Evolutionary conservation across 2,329 filamentous ascomycete species (phyloP).

Genomic region (Chaetomiaceae sp.): DNA sequence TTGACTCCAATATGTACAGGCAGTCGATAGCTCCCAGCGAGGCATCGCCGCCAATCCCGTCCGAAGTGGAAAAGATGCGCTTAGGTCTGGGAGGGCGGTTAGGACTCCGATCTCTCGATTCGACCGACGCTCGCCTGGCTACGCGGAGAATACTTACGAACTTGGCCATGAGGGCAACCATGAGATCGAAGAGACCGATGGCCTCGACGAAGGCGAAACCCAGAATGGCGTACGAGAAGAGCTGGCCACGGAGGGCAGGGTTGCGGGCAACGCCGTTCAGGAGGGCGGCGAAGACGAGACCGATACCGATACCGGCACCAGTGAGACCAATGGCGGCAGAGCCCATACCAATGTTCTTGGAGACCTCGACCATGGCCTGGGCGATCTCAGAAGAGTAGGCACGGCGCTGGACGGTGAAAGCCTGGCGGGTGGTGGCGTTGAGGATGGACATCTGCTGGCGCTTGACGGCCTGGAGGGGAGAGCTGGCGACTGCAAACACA

Average conservation of each 20-base stretch:
- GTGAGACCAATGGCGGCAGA: conserved; percentile 86
- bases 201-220: conserved; percentile 94
- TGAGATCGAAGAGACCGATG: conserved; percentile 83
- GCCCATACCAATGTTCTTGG: conserved; percentile 87
- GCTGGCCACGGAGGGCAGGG: conserved; percentile 89
- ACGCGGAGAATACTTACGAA: conserved; percentile 57
- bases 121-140: not conserved
- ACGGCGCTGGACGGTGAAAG: conserved; percentile 57
- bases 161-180: conserved; percentile 93
- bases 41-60: conserved; percentile 23
- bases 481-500: conserved; percentile 44
- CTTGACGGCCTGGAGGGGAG: conserved; percentile 70
- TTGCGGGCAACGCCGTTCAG: conserved; percentile 88
- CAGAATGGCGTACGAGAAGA: conserved; percentile 94
- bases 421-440: conserved; percentile 61
- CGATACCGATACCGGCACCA: conserved; percentile 92
- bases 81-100: conserved; percentile 27
- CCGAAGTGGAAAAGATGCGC: conserved; percentile 19
- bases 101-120: conserved; percentile 3
- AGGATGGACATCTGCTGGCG: conserved; percentile 65
- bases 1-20: conserved; percentile 26
- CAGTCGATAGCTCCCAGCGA: conserved; percentile 21
- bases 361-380: conserved; percentile 83
- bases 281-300: conserved; percentile 87
- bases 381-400: conserved; percentile 86